Conservation (phyloP, 768 basidiomycete genomes). For the Coprinopsis sp. region DNA sequence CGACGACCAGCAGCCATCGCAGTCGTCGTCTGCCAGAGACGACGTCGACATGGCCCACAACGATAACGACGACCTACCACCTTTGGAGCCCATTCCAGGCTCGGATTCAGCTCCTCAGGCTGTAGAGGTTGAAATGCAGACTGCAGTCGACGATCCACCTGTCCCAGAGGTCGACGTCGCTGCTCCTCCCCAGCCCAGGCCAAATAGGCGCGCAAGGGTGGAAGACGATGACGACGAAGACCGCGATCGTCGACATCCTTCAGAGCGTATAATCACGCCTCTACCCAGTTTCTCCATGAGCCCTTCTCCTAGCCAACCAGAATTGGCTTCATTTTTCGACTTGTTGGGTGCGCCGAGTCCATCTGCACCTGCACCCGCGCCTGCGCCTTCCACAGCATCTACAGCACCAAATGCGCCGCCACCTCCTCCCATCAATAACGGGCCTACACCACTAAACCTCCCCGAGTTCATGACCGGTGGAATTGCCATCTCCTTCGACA, state of each 20-base stretch:
- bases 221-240: slow-evolving; percentile 61
- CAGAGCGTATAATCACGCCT: slow-evolving; percentile 42
- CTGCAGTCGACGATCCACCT: slow-evolving; percentile 17
- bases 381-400: slow-evolving; percentile 1
- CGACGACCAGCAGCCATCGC: not conserved
- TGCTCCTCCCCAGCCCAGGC: slow-evolving; percentile 9
- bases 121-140: slow-evolving; percentile 27
- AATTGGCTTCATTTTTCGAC: slow-evolving; percentile 12
- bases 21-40: too few species aligned
- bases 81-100: slow-evolving; percentile 31
- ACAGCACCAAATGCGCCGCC: not conserved
- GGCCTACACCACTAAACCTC: not conserved
- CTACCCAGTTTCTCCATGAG: slow-evolving; percentile 9
- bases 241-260: slow-evolving; percentile 60
- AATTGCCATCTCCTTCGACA: slow-evolving; percentile 2
- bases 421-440: not conserved
- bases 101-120: slow-evolving; percentile 27
- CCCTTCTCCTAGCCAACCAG: slow-evolving; percentile 3
- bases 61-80: slow-evolving; percentile 39
- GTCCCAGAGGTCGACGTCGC: slow-evolving; percentile 8
- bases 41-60: slow-evolving; percentile 22
- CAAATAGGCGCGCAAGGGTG: slow-evolving; percentile 47
- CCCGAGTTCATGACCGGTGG: slow-evolving; percentile 2
- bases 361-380: not conserved
- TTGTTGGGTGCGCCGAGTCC: slow-evolving; percentile 1